Evolutionary conservation across 2,329 filamentous ascomycete species (phyloP).

Genomic region (Atkinsonella texensis): DNA sequence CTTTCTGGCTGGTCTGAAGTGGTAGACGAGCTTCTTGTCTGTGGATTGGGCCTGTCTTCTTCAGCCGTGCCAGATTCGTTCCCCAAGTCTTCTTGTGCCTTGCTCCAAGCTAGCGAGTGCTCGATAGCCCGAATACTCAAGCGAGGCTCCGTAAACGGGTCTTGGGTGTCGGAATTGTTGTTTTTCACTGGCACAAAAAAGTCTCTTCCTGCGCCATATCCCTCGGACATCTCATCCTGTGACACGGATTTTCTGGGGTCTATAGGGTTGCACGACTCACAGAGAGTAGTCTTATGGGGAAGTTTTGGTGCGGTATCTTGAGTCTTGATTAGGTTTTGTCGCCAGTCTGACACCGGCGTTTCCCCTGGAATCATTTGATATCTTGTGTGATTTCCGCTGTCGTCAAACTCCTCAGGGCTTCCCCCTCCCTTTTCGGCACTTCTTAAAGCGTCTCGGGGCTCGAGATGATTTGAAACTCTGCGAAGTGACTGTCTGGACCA

Average conservation of each 20-base stretch:
- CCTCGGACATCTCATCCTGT: background rate
- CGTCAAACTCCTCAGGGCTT: background rate
- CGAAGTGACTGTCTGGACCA: conserved; percentile 6
- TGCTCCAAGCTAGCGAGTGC: conserved; percentile 14
- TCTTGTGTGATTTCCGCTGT: background rate
- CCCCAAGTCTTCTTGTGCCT: conserved; percentile 10
- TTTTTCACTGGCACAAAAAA: background rate
- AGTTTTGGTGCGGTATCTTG: background rate
- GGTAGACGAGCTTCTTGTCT: background rate
- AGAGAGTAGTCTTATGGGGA: background rate
- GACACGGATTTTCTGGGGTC: background rate
- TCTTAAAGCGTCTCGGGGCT: background rate
- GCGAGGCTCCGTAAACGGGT: conserved; percentile 9
- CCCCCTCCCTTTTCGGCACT: background rate
- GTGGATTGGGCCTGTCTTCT: background rate
- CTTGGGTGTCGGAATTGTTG: conserved; percentile 1
- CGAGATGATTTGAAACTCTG: conserved; percentile 1
- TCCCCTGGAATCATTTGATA: background rate
- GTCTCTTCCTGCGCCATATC: conserved; percentile 2
- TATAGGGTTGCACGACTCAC: conserved; percentile 9
- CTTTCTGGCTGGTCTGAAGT: background rate
- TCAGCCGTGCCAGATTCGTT: conserved; percentile 2
- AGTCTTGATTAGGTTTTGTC: conserved; percentile 3
- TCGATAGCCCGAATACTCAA: conserved; percentile 18
- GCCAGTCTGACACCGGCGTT: conserved; percentile 9